These are phyloP conservation scores for Durio zibethinus DNA, from an alignment of 345 rosid species.

Conservation along the genomic window DNA sequence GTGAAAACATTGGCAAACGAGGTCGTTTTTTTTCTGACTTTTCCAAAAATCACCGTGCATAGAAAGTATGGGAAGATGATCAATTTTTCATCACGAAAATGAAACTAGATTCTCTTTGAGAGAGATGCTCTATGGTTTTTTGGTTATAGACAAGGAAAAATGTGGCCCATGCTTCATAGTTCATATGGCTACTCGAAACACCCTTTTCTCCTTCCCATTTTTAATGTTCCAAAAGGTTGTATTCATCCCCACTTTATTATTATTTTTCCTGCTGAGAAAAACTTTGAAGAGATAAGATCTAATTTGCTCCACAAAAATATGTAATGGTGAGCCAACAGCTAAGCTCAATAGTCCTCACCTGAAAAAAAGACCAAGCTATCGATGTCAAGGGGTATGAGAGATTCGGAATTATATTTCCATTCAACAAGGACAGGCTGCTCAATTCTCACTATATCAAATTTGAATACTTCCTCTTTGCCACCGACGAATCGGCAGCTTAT, in stretches of 20 bases:
- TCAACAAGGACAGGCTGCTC: neutral
- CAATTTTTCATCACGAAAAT: no score
- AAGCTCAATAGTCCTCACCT: constrained; percentile 27
- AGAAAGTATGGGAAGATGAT: neutral
- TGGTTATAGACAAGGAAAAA: neutral
- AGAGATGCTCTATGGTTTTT: neutral
- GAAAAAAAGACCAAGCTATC: constrained; percentile 31
- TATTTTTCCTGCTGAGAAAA: neutral
- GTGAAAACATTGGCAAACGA: constrained; percentile 1
- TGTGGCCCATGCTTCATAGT: neutral
- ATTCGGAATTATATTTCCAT: neutral
- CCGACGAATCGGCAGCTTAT: neutral
- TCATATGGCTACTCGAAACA: neutral
- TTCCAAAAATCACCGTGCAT: neutral
- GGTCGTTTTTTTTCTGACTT: neutral
- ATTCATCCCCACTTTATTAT: neutral
- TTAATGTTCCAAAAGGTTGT: neutral
- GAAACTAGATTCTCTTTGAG: neutral
- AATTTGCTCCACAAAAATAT: constrained; percentile 45
- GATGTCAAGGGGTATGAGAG: neutral
- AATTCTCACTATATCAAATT: neutral
- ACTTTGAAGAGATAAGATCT: constrained; percentile 36
- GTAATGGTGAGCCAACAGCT: constrained; percentile 29
- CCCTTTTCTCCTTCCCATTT: neutral
- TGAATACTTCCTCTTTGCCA: neutral